A percentile compares a stretch with the other conserved stretches of the same genome.
phyloP scores from a whole-genome alignment of 345 rosid species.

The Pugionium dolabratum region DNA sequence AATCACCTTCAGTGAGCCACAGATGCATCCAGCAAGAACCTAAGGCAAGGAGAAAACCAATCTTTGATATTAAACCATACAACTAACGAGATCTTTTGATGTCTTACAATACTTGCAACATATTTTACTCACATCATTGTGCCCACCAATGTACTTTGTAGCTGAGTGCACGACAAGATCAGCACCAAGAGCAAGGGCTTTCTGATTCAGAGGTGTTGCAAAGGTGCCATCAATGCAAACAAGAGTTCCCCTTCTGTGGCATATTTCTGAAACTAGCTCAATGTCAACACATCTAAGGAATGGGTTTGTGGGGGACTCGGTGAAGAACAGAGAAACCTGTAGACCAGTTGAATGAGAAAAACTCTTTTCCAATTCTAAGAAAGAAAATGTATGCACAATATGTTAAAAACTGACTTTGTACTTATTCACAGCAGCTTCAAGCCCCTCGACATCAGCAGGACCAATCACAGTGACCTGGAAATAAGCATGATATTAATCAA shows the following conservation, averaged over 20 bases:
- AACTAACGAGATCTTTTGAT: background rate
- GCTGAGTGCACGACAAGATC: constrained; percentile 93
- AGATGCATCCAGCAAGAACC: constrained; percentile 96
- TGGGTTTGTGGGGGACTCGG: constrained; percentile 96
- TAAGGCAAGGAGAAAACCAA: constrained; percentile 34
- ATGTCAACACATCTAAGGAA: constrained; percentile 94
- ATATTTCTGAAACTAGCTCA: constrained; percentile 78
- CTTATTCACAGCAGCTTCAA: constrained; percentile 72
- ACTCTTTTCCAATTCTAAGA: background rate
- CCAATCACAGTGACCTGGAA: constrained; percentile 92
- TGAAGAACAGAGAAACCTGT: constrained; percentile 92
- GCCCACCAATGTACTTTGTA: constrained; percentile 92
- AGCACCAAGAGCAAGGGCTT: constrained; percentile 92
- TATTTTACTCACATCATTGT: constrained; percentile 73
- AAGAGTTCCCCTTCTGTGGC: constrained; percentile 83
- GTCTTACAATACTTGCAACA: constrained; percentile 15
- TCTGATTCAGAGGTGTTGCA: constrained; percentile 97
- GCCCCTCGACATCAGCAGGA: constrained; percentile 82
- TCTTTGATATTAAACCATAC: background rate
- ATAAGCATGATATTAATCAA: constrained; percentile 27
- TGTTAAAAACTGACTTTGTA: constrained; percentile 56
- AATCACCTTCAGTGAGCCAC: constrained; percentile 73
- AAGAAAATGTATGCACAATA: background rate
- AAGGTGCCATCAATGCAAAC: constrained; percentile 99
- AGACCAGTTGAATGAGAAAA: constrained; percentile 5